A percentile compares a stretch with the other conserved stretches of the same genome.
phyloP scores from a whole-genome alignment of 1,284 basidiomycete genomes.

The Kalmanozyma brasiliensis region DNA sequence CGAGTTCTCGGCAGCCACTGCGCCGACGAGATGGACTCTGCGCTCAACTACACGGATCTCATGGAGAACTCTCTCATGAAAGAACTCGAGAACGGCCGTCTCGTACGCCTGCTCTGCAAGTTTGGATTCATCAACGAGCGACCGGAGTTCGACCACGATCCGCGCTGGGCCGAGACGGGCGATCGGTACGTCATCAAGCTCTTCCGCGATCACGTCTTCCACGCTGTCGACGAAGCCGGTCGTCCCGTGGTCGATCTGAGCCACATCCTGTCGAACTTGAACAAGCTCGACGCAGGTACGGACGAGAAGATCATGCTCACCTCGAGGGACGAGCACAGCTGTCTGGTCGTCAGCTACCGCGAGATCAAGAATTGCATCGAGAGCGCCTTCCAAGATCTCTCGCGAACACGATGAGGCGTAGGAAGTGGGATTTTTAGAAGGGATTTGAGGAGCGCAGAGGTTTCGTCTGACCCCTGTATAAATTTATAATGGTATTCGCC shows the following conservation, averaged over 20 bases:
- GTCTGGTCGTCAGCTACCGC: slow-evolving; percentile 92
- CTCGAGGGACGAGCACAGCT: slow-evolving; percentile 92
- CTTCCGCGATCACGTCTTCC: slow-evolving; percentile 98
- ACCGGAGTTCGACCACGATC: slow-evolving; percentile 95
- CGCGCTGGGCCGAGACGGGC: slow-evolving; percentile 96
- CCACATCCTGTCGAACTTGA: slow-evolving; percentile 65
- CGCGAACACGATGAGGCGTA: slow-evolving; percentile 25
- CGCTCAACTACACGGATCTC: slow-evolving; percentile 80
- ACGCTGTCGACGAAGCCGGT: slow-evolving; percentile 90
- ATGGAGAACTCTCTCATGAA: slow-evolving; percentile 85
- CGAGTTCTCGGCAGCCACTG: slow-evolving; percentile 81
- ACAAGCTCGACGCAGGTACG: slow-evolving; percentile 84
- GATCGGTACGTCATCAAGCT: slow-evolving; percentile 98
- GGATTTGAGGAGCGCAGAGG: neutral
- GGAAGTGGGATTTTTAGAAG: neutral
- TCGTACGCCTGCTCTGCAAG: slow-evolving; percentile 91
- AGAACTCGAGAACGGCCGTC: slow-evolving; percentile 94
- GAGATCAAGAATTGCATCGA: slow-evolving; percentile 72
- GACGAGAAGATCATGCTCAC: slow-evolving; percentile 96
- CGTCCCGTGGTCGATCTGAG: slow-evolving; percentile 83
- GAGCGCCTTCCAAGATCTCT: slow-evolving; percentile 59
- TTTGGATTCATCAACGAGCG: slow-evolving; percentile 98
- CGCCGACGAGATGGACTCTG: slow-evolving; percentile 83
- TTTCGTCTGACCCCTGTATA: neutral
- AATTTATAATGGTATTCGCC: slow-evolving; percentile 19